Base-by-base conservation (phyloP, 1,284 basidiomycete species). In the Schizophyllum commune region DNA sequence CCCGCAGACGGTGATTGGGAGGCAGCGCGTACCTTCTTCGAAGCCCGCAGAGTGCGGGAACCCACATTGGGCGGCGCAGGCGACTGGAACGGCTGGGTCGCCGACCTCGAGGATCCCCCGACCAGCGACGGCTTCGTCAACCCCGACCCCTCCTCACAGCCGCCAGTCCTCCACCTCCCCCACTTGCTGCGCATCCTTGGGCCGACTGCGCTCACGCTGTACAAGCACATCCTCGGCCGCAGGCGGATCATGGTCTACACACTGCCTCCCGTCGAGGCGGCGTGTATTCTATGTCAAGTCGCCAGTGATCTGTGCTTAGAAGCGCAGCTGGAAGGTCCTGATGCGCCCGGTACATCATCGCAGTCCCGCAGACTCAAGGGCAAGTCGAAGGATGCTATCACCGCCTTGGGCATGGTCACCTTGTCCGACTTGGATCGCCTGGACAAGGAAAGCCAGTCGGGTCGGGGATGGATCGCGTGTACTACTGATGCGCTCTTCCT, bases 401-500 rank as follows among this genome's bases (percentile, higher is more conserved):
- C 76, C 61, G 87, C 90, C 1, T 77, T 92, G 0, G 90, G 90
- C 0, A 86, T 90, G 82, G 80, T 92, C 47, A 91, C 89, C 0
- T 76, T 92, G 0, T 84, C 77, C 53, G 90, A 92, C 68, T 70
- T 90, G 34, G 83, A 85, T 63, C 79, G 81, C 62, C 70, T 92
- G 57, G 74, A 79, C 56, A 70, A 74, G 13, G 87, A 86, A 67
- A 78, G 79, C 52, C 73, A 76, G 65, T 77, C 73, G 1, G 87
- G 86, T 0, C 75, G 79, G 9, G 89, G 90, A 13, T 92, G 89
- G 88, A 83, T 92, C 60, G 90, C 90, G 33, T 92, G 89, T 69
- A 92, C 91, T 8, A 91, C 90, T 0, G 91, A 92, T 64, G 85
- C 89, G 1, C 83, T 92, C 19, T 91, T 89, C 73, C 75, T 91